phyloP scores from a whole-genome alignment of 805 yeast species.

The Candida germanica region DNA sequence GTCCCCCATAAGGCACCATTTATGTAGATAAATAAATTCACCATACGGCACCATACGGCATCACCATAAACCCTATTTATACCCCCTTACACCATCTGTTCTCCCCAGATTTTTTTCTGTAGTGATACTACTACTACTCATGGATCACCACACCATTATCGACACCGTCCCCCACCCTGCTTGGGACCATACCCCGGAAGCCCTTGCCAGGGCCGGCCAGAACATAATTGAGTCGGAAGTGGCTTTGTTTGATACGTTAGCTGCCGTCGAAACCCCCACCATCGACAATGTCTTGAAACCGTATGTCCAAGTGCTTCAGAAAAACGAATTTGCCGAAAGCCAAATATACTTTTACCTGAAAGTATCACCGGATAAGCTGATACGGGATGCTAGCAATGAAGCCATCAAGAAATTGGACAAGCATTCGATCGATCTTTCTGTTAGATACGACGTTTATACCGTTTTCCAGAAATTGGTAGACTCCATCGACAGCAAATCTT shows the following conservation, averaged over 20 bases:
- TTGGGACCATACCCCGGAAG: constrained; percentile 61
- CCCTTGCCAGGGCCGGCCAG: constrained; percentile 42
- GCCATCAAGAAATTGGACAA: constrained; percentile 59
- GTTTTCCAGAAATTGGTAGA: constrained; percentile 54
- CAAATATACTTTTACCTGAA: constrained; percentile 68
- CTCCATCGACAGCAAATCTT: constrained; percentile 19
- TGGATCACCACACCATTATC: no score
- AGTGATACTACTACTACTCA: no score
- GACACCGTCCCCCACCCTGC: constrained; percentile 34
- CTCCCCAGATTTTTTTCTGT: no score
- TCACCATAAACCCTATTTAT: neutral
- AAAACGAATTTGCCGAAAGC: constrained; percentile 40
- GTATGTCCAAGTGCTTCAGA: constrained; percentile 50
- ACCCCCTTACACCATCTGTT: neutral
- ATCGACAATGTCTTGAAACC: constrained; percentile 57
- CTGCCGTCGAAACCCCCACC: constrained; percentile 45
- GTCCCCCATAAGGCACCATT: neutral
- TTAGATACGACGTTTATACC: constrained; percentile 53
- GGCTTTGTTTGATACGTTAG: constrained; percentile 52
- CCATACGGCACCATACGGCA: no score
- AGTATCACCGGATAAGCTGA: constrained; percentile 60
- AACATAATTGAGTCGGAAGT: constrained; percentile 42
- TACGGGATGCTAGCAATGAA: constrained; percentile 67
- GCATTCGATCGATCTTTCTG: constrained; percentile 58
- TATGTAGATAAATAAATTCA: no score